Percentiles rank a stretch among this genome's conserved stretches.
Conservation (phyloP, 352 stramenopile species). For the Globisporangium perplexum region DNA sequence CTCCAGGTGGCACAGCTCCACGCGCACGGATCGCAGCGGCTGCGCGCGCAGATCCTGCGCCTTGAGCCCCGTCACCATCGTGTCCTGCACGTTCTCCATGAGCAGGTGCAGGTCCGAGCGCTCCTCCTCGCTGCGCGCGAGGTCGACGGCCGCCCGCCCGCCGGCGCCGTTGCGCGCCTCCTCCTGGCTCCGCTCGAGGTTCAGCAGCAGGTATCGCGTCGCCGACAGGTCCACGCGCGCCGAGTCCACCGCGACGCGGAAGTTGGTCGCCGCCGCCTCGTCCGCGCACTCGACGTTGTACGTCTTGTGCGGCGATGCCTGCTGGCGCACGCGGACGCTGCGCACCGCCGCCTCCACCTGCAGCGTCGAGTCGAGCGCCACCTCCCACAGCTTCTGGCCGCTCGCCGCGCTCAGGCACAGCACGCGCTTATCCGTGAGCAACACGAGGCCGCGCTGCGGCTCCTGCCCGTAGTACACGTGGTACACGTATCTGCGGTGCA, state of each 20-base stretch:
- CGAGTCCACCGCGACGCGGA: constrained; percentile 73
- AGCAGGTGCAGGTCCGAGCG: constrained; percentile 66
- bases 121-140: constrained; percentile 50
- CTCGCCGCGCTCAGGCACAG: constrained; percentile 70
- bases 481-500: constrained; percentile 58
- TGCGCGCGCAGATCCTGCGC: constrained; percentile 66
- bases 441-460: constrained; percentile 49
- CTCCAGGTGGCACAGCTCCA: constrained; percentile 81
- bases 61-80: constrained; percentile 65
- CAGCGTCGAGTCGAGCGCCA: constrained; percentile 76
- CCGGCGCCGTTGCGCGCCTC: constrained; percentile 32
- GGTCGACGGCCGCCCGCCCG: constrained; percentile 4
- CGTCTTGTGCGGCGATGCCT: constrained; percentile 27
- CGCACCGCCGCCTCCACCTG: constrained; percentile 34
- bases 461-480: constrained; percentile 77
- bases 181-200: constrained; percentile 78
- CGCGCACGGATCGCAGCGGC: constrained; percentile 68
- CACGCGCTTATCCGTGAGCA: constrained; percentile 82
- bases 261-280: constrained; percentile 52
- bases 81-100: constrained; percentile 81
- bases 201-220: constrained; percentile 75
- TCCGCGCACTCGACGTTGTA: constrained; percentile 77
- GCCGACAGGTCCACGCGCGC: constrained; percentile 66
- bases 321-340: constrained; percentile 49
- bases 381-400: constrained; percentile 75